Evolutionary conservation across 75 land plant genomes (phyloP), one percentile per base, ranked within the genome.

Genomic region (Cryptomeria japonica): DNA sequence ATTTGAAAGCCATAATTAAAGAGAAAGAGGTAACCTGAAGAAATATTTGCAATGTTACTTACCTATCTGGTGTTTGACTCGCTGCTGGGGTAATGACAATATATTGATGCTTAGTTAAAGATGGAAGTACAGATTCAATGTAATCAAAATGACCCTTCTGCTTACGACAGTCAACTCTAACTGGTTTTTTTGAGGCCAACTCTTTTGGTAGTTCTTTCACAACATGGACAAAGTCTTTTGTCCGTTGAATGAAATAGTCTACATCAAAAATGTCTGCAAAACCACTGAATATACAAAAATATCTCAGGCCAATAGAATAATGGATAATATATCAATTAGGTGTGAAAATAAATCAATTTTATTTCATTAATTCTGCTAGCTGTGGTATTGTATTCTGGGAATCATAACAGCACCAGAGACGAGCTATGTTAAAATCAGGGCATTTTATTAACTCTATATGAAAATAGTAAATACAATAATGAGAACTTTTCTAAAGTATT

Each of bases 231-330:
- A 91, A 96, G 14, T 95, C 94, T 41, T 90, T 85, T 80, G 91
- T 92, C 76, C 92, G 90, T 37, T 92, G 78, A 28, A 96, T 92
- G 88, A 97, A 97, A 85, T 91, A 96, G 41, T 97, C 98, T 6
- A 93, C 96, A 93, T 97, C 98, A 91, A 97, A 97, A 25, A 97
- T 93, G 91, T 97, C 98, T 90, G 93, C 94, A 93, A 97, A 97
- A 36, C 92, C 98, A 93, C 99, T 96, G 94, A 56, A 84, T 3
- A 12, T 84, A 84, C 53, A 49, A 16, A 61, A 88, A 56, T 41
- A 14, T 36, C 61, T 32, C 44, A 85, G 41, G 16, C 15, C 28
- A 82, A 44, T 44, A 44, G 1, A n/a, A 31, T n/a, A 82, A 11
- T 44, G n/a, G 47, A 10, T 82, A 44, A 44, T 44, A 44, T 82